Evolutionary conservation across 1,139 yeast genomes (phyloP).

Genomic region (Eremothecium sinecaudum): DNA sequence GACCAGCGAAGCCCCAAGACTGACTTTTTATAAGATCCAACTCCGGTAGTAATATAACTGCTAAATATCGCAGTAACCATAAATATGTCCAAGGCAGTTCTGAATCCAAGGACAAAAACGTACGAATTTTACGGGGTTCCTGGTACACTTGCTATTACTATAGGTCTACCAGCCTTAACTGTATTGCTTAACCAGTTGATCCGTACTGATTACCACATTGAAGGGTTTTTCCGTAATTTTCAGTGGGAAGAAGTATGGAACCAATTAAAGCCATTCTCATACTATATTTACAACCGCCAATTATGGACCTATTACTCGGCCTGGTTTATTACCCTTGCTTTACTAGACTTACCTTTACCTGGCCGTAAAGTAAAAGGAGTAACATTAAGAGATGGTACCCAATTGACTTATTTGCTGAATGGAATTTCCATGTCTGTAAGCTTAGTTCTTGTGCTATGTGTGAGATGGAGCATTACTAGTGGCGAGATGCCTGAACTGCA

Average conservation of each 20-base stretch:
- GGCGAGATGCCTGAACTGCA: conserved; percentile 70
- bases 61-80: background rate
- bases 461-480: conserved; percentile 42
- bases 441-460: conserved; percentile 38
- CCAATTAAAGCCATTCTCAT: conserved; percentile 25
- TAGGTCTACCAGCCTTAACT: conserved; percentile 59
- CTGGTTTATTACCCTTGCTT: conserved; percentile 64
- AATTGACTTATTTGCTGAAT: conserved; percentile 67
- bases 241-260: conserved; percentile 34
- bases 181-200: conserved; percentile 48
- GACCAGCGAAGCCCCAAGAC: no score
- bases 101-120: conserved; percentile 66
- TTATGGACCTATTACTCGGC: conserved; percentile 58
- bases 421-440: conserved; percentile 52
- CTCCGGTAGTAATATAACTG: no score
- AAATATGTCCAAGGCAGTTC: conserved; percentile 7
- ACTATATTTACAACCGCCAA: conserved; percentile 25
- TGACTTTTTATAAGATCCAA: no score
- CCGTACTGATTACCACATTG: conserved; percentile 46
- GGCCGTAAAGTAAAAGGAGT: conserved; percentile 64
- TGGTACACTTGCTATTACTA: conserved; percentile 62
- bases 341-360: conserved; percentile 62
- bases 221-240: conserved; percentile 37
- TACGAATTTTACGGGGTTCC: conserved; percentile 68
- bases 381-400: conserved; percentile 63